Percentiles rank a stretch among this genome's conserved stretches.
Conservation (phyloP, 495 filamentous ascomycete genomes). For the Xylaria scruposa region DNA sequence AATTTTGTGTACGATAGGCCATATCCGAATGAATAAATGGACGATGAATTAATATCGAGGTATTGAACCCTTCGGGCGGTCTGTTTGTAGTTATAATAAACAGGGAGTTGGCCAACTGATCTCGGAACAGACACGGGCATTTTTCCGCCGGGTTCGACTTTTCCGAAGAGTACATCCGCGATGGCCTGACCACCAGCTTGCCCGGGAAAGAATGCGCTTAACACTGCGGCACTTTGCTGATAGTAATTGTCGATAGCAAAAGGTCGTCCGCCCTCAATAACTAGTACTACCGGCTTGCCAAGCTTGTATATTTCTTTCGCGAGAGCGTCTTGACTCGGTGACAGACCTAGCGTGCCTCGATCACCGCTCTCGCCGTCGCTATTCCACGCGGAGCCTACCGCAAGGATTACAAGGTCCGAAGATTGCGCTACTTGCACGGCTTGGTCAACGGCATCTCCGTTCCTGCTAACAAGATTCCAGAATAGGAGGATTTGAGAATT, state of each 20-base stretch:
- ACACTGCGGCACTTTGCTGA: conserved; percentile 43
- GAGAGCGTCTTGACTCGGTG: conserved; percentile 41
- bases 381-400: conserved; percentile 51
- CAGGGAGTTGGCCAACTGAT: conserved; percentile 44
- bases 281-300: conserved; percentile 49
- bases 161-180: conserved; percentile 53
- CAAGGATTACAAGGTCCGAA: conserved; percentile 50
- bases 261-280: conserved; percentile 52
- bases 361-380: conserved; percentile 55
- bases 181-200: conserved; percentile 57
- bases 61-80: conserved; percentile 41
- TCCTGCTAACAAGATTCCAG: conserved; percentile 52
- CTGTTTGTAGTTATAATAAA: conserved; percentile 51
- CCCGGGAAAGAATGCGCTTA: conserved; percentile 50
- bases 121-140: conserved; percentile 48
- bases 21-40: conserved; percentile 47
- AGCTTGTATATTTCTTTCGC: conserved; percentile 46
- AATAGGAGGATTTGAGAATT: conserved; percentile 53
- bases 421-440: conserved; percentile 44
- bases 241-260: conserved; percentile 53
- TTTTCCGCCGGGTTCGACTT: conserved; percentile 51
- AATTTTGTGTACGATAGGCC: conserved; percentile 51
- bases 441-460: conserved; percentile 42
- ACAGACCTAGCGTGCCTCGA: conserved; percentile 47
- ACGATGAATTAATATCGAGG: conserved; percentile 40